A percentile compares a stretch with the other conserved stretches of the same genome.
phyloP scores from a whole-genome alignment of 176 grass and related monocot species.

The Oryza coarctata region DNA sequence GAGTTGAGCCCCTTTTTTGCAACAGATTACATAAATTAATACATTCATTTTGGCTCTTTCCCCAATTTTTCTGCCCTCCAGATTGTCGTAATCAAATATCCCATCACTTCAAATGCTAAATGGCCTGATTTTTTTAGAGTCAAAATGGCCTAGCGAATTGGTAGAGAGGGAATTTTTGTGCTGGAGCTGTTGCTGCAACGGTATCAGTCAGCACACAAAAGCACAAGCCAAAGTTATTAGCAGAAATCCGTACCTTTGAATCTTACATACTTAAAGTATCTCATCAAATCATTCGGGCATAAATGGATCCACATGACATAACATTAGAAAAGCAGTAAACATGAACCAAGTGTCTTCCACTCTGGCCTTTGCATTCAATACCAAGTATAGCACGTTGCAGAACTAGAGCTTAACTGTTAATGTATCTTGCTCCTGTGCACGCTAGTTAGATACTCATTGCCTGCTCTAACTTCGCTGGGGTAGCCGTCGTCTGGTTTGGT shows the following conservation, averaged over 20 bases:
- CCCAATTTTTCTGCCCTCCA: too few species aligned
- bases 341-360: background rate
- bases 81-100: too few species aligned
- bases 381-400: background rate
- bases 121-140: too few species aligned
- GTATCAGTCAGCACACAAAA: background rate
- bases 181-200: background rate
- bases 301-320: background rate
- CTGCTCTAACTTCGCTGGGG: conserved; percentile 36
- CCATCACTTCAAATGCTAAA: too few species aligned
- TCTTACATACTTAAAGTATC: background rate
- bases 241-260: background rate
- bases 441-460: background rate
- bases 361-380: background rate
- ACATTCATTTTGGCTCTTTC: too few species aligned
- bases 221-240: background rate
- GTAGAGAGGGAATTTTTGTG: too few species aligned
- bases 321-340: background rate
- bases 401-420: background rate
- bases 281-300: background rate
- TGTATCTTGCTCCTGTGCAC: background rate
- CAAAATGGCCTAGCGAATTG: too few species aligned
- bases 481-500: conserved; percentile 10
- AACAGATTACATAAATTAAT: too few species aligned
- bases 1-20: too few species aligned